Base-by-base conservation (phyloP, 2,329 filamentous ascomycete species). In the Ophiocordyceps unilateralis region DNA sequence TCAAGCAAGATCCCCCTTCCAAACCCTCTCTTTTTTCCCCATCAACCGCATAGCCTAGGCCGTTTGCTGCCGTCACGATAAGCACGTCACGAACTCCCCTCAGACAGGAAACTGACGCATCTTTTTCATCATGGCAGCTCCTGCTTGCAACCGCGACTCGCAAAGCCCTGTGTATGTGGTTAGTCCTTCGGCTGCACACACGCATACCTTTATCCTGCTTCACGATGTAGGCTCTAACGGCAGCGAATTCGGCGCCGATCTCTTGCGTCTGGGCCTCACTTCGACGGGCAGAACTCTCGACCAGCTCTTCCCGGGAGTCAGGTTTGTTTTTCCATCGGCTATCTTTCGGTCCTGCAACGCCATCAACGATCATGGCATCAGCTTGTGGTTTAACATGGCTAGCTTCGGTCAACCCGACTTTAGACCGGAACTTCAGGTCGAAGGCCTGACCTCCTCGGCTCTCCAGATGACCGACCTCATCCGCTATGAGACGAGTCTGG, bases 261-360 rank as follows among this genome's bases (percentile, higher is more conserved):
- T 63, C 1, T 44, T 63, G 3, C 48, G 54, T 19, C 58, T 54
- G 0, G 58, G 52, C 2, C 21, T 12, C 7, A 19, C 41, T 1
- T 42, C 44, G 10, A 23, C 41, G 5, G 58, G 54, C 2, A 34
- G 42, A 4, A 53, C 37, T 1, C 48, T 63, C 0, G 22, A 76
- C 4, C 40, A 53, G 1, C 34, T 58, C 5, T 44, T 64, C 2
- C 60, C 60, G 0, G 50, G 59, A 10, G 59, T 62, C 1, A 67
- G 65, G 45, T 72, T 71, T 44, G 53, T 74, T 36, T 74, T 74
- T 44, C 70, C 70, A 0, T 72, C 68, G 0, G 62, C 70, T 0
- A 59, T 54, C 7, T 62, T 61, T 12, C 59, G 66, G 0, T 63
- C 66, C 10, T 63, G 69, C 0, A 60, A 53, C 1, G 56, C 60